Evolutionary conservation across 1,284 basidiomycete species (phyloP), one percentile per base, ranked within the genome.

Genomic region (Kalmanozyma brasiliensis): DNA sequence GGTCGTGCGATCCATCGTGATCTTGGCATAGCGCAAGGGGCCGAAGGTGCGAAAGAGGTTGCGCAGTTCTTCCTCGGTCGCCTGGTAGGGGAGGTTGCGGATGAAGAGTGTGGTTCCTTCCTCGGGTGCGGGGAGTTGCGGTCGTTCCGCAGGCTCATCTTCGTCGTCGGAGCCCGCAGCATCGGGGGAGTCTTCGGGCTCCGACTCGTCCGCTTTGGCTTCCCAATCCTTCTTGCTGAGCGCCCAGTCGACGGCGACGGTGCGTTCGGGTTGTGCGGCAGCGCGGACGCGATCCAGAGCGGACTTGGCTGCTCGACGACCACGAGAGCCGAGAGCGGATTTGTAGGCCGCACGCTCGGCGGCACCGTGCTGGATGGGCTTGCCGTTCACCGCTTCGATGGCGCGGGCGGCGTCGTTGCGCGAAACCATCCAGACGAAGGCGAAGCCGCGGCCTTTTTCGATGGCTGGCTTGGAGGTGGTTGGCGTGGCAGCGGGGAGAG

Each of bases 211-310:
- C 77, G 82, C 82, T 24, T 78, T 79, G 58, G 91, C 88, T 80
- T 93, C 87, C 91, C 91, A 97, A 82, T 90, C 91, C 55, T 92
- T 90, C 84, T 98, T 96, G 81, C 92, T 92, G 77, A 98, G 83
- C 6, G 94, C 94, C 93, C 94, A 98, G 84, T 98, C 94, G 32
- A 98, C 95, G 6, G 94, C 93, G 22, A 97, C 91, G 16, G 88
- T 85, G 45, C 94, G 85, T 71, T 88, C 89, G 22, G 78, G 73
- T 30, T 79, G 77, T 0, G 79, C 75, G 16, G 37, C 13, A 11
- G 58, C 57, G 14, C 65, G 66, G 1, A 74, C 76, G 11, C 40
- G 48, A 29, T 76, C 70, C 8, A 80, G 59, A 2, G 67, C 67
- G 14, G 88, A 83, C 85, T 87, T 77, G 83, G 84, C 73, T 86